These are phyloP conservation scores for Albatrellus ellisii DNA, from an alignment of 768 basidiomycete species.

Conservation along the genomic window DNA sequence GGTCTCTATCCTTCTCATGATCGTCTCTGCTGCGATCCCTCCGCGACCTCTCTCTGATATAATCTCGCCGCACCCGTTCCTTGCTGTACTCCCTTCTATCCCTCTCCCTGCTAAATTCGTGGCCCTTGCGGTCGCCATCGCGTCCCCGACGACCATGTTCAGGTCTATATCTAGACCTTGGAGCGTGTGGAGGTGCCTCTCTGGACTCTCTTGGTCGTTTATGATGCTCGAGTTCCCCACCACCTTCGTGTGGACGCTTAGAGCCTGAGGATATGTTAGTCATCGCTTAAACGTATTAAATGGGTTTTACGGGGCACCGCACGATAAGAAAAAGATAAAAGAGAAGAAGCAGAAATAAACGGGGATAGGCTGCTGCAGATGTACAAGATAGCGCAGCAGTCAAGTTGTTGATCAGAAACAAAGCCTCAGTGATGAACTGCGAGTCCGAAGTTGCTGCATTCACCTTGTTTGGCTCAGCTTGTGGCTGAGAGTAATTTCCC, in stretches of 20 bases:
- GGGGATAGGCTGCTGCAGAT: no score
- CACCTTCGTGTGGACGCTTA: constrained; percentile 67
- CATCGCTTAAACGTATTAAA: constrained; percentile 34
- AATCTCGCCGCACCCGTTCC: no score
- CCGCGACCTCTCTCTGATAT: constrained; percentile 19
- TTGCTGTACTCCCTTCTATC: constrained; percentile 28
- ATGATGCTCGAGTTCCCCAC: constrained; percentile 25
- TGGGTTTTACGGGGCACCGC: constrained; percentile 70
- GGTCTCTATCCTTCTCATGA: constrained; percentile 3
- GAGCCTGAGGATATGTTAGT: constrained; percentile 77
- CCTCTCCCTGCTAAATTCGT: constrained; percentile 18
- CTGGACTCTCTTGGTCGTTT: constrained; percentile 60
- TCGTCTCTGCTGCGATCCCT: constrained; percentile 13
- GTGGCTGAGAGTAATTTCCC: no score
- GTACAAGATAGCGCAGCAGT: no score
- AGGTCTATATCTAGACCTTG: constrained; percentile 17
- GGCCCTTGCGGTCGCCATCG: constrained; percentile 15
- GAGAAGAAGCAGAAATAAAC: constrained; percentile 1
- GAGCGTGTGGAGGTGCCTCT: constrained; percentile 45
- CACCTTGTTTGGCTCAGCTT: no score
- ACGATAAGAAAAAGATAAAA: constrained; percentile 40
- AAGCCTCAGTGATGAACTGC: no score
- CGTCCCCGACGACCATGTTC: constrained; percentile 19
- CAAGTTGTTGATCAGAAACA: no score
- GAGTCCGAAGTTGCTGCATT: no score